A percentile compares a stretch with the other conserved stretches of the same genome.
phyloP scores from a whole-genome alignment of 768 basidiomycete species.

The Tulasnella sp. region DNA sequence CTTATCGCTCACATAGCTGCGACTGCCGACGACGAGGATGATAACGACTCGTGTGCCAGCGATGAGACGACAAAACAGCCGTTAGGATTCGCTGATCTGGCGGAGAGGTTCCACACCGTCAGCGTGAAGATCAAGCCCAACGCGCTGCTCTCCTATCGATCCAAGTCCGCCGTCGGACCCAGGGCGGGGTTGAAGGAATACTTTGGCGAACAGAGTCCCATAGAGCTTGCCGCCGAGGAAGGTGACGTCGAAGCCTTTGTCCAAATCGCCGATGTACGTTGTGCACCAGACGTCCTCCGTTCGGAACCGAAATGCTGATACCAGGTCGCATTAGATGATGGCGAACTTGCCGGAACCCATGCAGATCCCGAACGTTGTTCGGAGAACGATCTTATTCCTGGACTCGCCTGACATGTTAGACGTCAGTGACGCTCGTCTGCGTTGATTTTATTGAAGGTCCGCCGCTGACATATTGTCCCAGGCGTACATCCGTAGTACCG shows the following conservation, averaged over 20 bases:
- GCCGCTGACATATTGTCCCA: background rate
- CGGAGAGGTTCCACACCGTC: conserved; percentile 36
- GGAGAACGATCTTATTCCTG: conserved; percentile 25
- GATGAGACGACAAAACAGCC: conserved; percentile 20
- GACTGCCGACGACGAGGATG: conserved; percentile 33
- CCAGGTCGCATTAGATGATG: too few species aligned
- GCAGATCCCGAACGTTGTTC: background rate
- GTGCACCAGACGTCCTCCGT: too few species aligned
- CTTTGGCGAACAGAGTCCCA: background rate
- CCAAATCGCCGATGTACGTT: conserved; percentile 1
- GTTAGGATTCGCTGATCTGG: conserved; percentile 41
- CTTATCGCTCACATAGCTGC: too few species aligned
- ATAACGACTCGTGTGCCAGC: conserved; percentile 23
- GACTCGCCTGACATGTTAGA: conserved; percentile 45
- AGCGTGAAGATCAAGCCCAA: background rate
- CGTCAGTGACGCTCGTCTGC: background rate
- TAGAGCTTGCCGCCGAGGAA: background rate
- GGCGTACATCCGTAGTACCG: conserved; percentile 44
- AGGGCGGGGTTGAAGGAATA: background rate
- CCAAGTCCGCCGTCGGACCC: background rate
- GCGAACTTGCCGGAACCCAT: background rate
- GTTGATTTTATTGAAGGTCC: too few species aligned
- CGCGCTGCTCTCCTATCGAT: background rate
- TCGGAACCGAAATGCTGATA: too few species aligned
- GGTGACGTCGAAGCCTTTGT: background rate